Evolutionary conservation across 371 early-diverging fungal species (phyloP), one percentile per base, ranked within the genome.

Genomic region (Chytridium lagenaria): DNA sequence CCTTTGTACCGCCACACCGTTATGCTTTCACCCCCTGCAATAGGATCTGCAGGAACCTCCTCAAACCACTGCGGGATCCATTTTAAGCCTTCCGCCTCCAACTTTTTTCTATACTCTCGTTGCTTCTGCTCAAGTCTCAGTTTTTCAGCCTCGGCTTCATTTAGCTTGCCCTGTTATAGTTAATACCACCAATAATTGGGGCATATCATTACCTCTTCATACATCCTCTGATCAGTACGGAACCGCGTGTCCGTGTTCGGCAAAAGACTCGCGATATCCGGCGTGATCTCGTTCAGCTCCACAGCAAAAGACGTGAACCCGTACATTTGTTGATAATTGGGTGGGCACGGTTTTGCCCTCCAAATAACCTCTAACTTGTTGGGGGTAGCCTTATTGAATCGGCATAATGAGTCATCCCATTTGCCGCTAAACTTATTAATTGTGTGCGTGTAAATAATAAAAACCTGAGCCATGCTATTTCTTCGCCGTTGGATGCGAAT

Each of bases 231-330:
- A 79, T 97, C 98, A 2, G 96, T 92, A 5, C 98, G 89, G 75
- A 88, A 88, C 28, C 98, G 85, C 1, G 95, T 92, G 77, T 97
- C 98, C 0, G 98, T 96, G 59, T 74, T 86, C 23, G 97, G 96
- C 50, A 96, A 57, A 51, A 84, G 75, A 5, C 79, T 82, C 31
- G 77, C 79, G 33, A 90, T 69, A 39, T 90, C 90, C 2, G 90
- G 80, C 1, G 83, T 82, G 1, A 86, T 51, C 61, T 86, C 86
- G 74, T 96, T 96, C 26, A 96, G 76, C 66, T 94, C 92, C 67
- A 92, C 89, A 1, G 95, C 87, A 67, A 92, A 95, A 50, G 87
- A 85, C 31, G 94, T 91, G 72, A 97, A 94, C n/a, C 95, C 92
- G 81, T 95, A 97, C 79, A 91, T 93, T 65, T 89, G 85, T 15